Evolutionary conservation across 352 stramenopile genomes (phyloP).

Genomic region (Pythium vanterpoolii): DNA sequence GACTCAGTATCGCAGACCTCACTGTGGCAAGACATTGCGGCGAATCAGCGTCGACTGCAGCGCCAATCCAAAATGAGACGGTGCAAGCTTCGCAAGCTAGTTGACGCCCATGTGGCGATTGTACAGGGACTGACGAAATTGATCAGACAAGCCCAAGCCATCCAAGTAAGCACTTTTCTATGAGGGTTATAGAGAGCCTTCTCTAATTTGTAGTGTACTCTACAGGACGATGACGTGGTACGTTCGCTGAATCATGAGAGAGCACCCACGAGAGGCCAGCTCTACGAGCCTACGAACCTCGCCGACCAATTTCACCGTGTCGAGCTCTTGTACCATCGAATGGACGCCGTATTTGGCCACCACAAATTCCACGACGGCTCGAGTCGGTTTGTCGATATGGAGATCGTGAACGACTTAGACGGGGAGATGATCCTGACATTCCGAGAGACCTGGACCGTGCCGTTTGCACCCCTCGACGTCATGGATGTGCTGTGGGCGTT

Average conservation of each 20-base stretch:
- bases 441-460: constrained; percentile 9
- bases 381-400: constrained; percentile 13
- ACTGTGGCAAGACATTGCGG: constrained; percentile 10
- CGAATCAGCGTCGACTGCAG: constrained; percentile 7
- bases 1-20: neutral
- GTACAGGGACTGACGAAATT: constrained; percentile 22
- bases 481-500: constrained; percentile 12
- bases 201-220: neutral
- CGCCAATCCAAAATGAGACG: constrained; percentile 29
- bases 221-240: neutral
- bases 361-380: constrained; percentile 14
- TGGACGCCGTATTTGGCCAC: constrained; percentile 3
- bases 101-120: constrained; percentile 28
- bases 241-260: neutral
- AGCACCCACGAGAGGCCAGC: neutral
- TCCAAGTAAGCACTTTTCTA: neutral
- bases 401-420: neutral
- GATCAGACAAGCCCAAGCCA: constrained; percentile 7
- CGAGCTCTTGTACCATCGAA: neutral
- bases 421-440: constrained; percentile 7
- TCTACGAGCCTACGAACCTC: neutral
- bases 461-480: constrained; percentile 6
- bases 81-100: constrained; percentile 12
- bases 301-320: neutral
- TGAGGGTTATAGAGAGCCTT: no score